phyloP scores from a whole-genome alignment of 2,329 filamentous ascomycete species.

The Coniochaeta ligniaria region DNA sequence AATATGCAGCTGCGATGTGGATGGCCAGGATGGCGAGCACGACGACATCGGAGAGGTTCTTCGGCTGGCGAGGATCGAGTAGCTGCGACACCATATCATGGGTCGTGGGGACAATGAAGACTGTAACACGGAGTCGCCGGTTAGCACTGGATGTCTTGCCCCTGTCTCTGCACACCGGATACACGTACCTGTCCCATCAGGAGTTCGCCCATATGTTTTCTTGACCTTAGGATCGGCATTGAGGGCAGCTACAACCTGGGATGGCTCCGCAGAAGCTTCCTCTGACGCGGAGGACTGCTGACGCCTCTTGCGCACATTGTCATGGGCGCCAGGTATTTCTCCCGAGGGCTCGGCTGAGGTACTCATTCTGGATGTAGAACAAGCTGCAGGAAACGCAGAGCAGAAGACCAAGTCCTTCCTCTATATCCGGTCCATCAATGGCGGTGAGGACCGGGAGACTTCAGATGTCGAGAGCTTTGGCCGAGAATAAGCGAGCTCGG shows the following conservation, averaged over 20 bases:
- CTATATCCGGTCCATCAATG: slow-evolving; percentile 1
- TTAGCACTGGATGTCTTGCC: slow-evolving; percentile 2
- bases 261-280: slow-evolving; percentile 1
- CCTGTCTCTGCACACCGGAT: neutral
- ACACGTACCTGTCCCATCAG: slow-evolving; percentile 77
- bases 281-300: slow-evolving; percentile 12
- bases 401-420: neutral
- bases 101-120: slow-evolving; percentile 91
- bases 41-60: slow-evolving; percentile 80
- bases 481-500: neutral
- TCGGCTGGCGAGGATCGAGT: slow-evolving; percentile 87
- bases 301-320: slow-evolving; percentile 17
- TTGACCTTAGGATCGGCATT: slow-evolving; percentile 24
- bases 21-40: slow-evolving; percentile 72
- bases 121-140: slow-evolving; percentile 35
- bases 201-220: slow-evolving; percentile 87
- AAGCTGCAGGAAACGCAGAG: neutral
- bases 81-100: slow-evolving; percentile 99
- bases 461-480: neutral
- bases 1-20: slow-evolving; percentile 68
- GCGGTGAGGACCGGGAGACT: neutral
- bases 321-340: neutral
- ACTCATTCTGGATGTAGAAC: slow-evolving; percentile 14
- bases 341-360: slow-evolving; percentile 10
- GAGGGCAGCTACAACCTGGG: slow-evolving; percentile 3